Evolutionary conservation across 805 yeast genomes (phyloP), one percentile per base, ranked within the genome.

Genomic region (Barnettozyma vustinii): DNA sequence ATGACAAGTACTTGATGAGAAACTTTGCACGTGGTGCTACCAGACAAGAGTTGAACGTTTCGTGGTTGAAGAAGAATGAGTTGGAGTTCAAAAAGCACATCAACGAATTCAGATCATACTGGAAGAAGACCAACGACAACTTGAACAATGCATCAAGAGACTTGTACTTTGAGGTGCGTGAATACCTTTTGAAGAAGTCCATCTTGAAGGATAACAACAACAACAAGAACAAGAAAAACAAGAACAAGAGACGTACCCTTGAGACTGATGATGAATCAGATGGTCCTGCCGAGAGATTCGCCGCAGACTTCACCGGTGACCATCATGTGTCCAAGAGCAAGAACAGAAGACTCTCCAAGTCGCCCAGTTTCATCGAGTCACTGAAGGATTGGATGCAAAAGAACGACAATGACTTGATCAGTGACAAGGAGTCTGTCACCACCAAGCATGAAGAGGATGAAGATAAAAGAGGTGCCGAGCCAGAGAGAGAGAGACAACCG

Each of bases 21-120:
- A 94, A 94, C 71, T 92, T 94, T 68, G 96, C 97, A 15, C 79
- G 99, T 56, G 99, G 99, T 43, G 98, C 97, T 10, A 87, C 97
- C 2, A 79, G 99, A 62, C 89, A 94, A 66, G 99, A 94, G 62
- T 78, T 94, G 60, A 94, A 94, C 62, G 98, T 94, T 19, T 86
- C 96, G 27, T 94, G 99, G 99, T 75, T 94, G 59, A 94, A 94
- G 71, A 94, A 94, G 69, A 94, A 94, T 67, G 99, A 94, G 71
- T 75, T 94, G 58, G 99, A 94, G 54, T 78, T 94, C 69, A 90
- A 87, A 66, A 88, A 90, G 58, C 96, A 91, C 63, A 84, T 94
- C 52, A 80, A 73, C 53, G 96, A 89, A 54, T 92, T 94, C 71
- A 76, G 97, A 57, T 79, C 86, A 21, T 87, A 88, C 58, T 87